Evolutionary conservation across 345 rosid genomes (phyloP).

Genomic region (Nephelium lappaceum): DNA sequence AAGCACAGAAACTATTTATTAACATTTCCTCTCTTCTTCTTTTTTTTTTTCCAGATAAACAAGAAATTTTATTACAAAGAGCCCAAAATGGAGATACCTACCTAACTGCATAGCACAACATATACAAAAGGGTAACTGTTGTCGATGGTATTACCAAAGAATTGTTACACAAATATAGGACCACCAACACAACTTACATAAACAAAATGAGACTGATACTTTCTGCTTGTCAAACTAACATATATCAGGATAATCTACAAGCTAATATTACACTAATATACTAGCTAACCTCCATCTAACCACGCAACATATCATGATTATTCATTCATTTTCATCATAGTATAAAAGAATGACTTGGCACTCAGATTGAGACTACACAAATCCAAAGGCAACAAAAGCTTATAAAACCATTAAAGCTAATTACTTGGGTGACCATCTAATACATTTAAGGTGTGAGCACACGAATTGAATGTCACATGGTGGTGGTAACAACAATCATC

Average conservation of each 20-base stretch:
- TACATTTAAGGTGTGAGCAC: neutral
- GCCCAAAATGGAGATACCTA: neutral
- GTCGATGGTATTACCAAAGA: neutral
- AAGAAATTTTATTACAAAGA: neutral
- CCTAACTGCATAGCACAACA: neutral
- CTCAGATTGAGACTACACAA: neutral
- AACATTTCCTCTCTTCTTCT: neutral
- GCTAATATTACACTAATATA: neutral
- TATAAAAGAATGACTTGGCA: neutral
- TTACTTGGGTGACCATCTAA: conserved; percentile 6
- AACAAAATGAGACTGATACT: neutral
- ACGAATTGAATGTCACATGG: conserved; percentile 8
- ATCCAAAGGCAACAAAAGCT: conserved; percentile 9
- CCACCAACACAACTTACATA: neutral
- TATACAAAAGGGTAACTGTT: neutral
- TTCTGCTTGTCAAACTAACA: neutral
- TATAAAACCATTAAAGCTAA: conserved; percentile 11
- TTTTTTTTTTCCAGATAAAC: neutral
- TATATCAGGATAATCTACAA: neutral
- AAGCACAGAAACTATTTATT: conserved; percentile 4
- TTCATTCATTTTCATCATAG: neutral
- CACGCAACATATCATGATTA: neutral
- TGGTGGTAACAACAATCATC: neutral
- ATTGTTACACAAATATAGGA: conserved; percentile 1
- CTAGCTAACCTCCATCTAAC: neutral